phyloP scores from a whole-genome alignment of 2,329 filamentous ascomycete species.

The Acephala macrosclerotiorum region DNA sequence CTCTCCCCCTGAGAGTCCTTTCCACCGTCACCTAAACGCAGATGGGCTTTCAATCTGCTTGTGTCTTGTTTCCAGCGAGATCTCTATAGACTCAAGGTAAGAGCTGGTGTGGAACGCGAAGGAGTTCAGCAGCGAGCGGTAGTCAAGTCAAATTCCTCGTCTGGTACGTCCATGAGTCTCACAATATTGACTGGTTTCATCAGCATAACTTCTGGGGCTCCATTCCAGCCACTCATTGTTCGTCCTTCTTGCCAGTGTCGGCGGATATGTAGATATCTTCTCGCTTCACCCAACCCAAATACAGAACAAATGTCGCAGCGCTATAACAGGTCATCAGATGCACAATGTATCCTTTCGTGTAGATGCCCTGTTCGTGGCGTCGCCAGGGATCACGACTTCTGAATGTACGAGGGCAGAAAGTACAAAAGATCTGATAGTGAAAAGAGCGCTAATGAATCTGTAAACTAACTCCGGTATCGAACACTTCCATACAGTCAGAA shows the following conservation, averaged over 20 bases:
- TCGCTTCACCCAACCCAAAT: not conserved
- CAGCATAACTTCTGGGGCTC: not conserved
- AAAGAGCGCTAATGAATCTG: not conserved
- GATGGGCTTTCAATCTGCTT: not conserved
- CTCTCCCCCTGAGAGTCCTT: too few species aligned
- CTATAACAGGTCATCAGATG: not conserved
- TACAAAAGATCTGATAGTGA: not conserved
- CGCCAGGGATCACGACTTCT: not conserved
- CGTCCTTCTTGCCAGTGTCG: conserved; percentile 4
- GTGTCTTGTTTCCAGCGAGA: not conserved
- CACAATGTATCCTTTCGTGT: not conserved
- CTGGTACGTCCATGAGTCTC: not conserved
- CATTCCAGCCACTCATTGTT: not conserved
- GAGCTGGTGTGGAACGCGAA: not conserved
- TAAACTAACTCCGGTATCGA: not conserved
- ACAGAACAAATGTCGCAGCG: conserved; percentile 6
- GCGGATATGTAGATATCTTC: conserved; percentile 6
- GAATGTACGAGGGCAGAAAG: not conserved
- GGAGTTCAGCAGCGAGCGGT: not conserved
- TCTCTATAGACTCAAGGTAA: not conserved
- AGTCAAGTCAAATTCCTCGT: not conserved
- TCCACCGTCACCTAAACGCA: too few species aligned
- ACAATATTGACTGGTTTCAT: not conserved
- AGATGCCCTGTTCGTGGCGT: not conserved
- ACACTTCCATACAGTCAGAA: not conserved